phyloP scores from a whole-genome alignment of 768 basidiomycete genomes.

The Leccinum subgranulosum region DNA sequence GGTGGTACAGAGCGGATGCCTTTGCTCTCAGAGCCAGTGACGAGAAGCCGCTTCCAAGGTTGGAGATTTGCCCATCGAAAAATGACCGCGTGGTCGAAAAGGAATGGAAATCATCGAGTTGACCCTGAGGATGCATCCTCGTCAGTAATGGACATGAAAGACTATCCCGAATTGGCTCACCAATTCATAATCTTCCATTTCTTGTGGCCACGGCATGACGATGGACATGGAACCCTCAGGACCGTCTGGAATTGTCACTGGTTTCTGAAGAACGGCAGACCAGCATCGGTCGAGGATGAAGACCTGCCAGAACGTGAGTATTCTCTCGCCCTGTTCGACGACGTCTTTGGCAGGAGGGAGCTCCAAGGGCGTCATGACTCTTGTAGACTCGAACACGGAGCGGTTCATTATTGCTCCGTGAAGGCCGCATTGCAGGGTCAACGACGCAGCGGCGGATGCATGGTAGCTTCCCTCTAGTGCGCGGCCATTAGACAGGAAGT shows the following conservation, averaged over 20 bases:
- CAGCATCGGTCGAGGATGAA: slow-evolving; percentile 79
- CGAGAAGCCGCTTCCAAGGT: slow-evolving; percentile 53
- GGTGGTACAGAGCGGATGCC: slow-evolving; percentile 72
- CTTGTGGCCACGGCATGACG: slow-evolving; percentile 74
- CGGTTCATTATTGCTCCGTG: slow-evolving; percentile 41
- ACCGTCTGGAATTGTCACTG: slow-evolving; percentile 62
- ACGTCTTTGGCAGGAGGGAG: slow-evolving; percentile 57
- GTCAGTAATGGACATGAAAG: slow-evolving; percentile 10
- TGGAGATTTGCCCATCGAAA: slow-evolving; percentile 54
- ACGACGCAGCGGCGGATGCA: slow-evolving; percentile 66
- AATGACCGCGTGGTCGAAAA: slow-evolving; percentile 63
- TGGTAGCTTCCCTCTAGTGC: slow-evolving; percentile 78
- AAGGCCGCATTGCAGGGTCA: slow-evolving; percentile 72
- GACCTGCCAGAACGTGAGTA: slow-evolving; percentile 80
- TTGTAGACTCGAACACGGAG: slow-evolving; percentile 35
- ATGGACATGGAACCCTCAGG: slow-evolving; percentile 55
- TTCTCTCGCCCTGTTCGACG: slow-evolving; percentile 66
- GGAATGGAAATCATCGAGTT: slow-evolving; percentile 46
- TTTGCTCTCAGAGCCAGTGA: slow-evolving; percentile 66
- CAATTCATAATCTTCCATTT: slow-evolving; percentile 66
- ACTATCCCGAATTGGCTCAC: slow-evolving; percentile 39
- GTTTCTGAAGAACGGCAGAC: slow-evolving; percentile 71
- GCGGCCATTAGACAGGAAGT: slow-evolving; percentile 75
- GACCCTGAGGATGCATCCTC: slow-evolving; percentile 46
- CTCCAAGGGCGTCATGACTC: slow-evolving; percentile 38